Evolutionary conservation across 495 filamentous ascomycete species (phyloP), one percentile per base, ranked within the genome.

Genomic region (Tricharina praecox): DNA sequence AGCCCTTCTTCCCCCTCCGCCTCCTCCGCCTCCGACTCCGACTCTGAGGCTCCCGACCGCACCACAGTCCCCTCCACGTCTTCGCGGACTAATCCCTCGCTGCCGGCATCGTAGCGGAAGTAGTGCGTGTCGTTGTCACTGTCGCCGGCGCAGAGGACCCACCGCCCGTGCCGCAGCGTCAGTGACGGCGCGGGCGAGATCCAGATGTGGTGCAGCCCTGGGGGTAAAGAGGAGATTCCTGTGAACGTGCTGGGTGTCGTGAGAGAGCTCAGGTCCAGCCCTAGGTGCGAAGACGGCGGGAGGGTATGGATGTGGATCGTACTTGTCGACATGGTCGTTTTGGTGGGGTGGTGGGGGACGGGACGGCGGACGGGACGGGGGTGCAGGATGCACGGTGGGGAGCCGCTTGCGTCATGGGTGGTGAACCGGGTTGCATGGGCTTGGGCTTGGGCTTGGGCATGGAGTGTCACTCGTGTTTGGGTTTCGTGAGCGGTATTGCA

Each of bases 181-280:
- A 53, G 54, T 13, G 57, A 53, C 23, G 57, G 50, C 24, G 54
- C 49, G 23, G 56, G 32, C 5, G 58, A 61, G 23, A 51, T 48
- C 30, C 51, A 61, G 16, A 60, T 21, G 25, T 61, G 49, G 35
- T 61, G 58, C 7, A 61, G 43, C 0, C 58, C 58, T 26, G 48
- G 26, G 1, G 56, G 58, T 8, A 61, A 49, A 13, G 49, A 18
- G 21, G 52, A 56, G 35, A 61, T 50, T 5, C 58, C 58, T 11
- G 50, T 43, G 56, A 61, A 61, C 23, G 25, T 44, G 5, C 52
- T 39, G n/a, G 56, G 55, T 25, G 55, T 49, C 21, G 50, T 53
- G 45, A 61, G 60, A n/a, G 53, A 60, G 36, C 49, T 48, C 38
- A 56, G 50, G 30, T 61, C 58, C 13, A 61, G 47, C 21, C 53